These are phyloP conservation scores for Entomortierella chlamydospora DNA, from an alignment of 192 early-diverging fungal species.

Conservation along the genomic window DNA sequence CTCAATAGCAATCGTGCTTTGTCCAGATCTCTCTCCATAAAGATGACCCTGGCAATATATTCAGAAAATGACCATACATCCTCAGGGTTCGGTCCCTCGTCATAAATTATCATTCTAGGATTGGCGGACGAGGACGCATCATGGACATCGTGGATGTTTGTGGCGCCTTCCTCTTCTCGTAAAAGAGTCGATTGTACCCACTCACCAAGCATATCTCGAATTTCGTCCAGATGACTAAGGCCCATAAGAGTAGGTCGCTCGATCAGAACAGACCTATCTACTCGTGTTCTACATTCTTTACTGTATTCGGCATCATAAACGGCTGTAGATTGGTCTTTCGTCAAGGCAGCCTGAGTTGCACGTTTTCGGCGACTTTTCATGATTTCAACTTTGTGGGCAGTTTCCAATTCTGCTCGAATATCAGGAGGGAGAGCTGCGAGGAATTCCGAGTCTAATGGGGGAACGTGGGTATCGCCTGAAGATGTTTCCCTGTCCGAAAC, in stretches of 20 bases:
- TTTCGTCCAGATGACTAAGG: constrained; percentile 11
- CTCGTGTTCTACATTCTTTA: background rate
- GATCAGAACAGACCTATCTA: background rate
- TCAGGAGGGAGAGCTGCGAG: constrained; percentile 33
- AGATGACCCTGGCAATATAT: constrained; percentile 33
- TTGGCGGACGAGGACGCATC: background rate
- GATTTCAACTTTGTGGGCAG: constrained; percentile 15
- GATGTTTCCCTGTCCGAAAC: background rate
- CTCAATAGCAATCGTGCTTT: constrained; percentile 29
- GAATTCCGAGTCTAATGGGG: constrained; percentile 25
- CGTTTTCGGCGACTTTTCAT: constrained; percentile 20
- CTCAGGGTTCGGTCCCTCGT: constrained; percentile 48
- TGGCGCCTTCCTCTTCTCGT: background rate
- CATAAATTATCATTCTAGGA: constrained; percentile 1
- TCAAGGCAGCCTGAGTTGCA: background rate
- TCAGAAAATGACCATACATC: constrained; percentile 42
- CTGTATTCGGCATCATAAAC: background rate
- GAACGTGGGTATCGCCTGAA: background rate
- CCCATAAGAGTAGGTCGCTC: constrained; percentile 38
- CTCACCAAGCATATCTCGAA: constrained; percentile 20
- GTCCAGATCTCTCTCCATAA: constrained; percentile 47
- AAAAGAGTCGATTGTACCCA: constrained; percentile 43
- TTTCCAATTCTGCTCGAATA: constrained; percentile 35
- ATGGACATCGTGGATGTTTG: background rate
- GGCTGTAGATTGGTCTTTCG: background rate